A percentile compares a stretch with the other conserved stretches of the same genome.
Conservation (phyloP, 441 rosid genomes). For the Omphalea diandra region DNA sequence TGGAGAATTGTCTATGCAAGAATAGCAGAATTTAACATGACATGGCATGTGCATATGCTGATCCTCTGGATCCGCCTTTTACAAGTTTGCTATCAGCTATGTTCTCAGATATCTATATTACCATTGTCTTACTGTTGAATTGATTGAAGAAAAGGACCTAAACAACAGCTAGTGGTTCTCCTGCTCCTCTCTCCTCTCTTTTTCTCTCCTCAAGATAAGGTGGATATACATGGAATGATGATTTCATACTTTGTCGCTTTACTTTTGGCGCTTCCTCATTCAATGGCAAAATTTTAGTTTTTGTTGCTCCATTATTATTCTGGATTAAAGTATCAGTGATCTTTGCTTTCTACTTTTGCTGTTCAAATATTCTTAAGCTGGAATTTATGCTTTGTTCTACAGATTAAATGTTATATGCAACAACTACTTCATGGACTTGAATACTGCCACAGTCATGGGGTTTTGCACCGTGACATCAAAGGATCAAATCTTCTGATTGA, state of each 20-base stretch:
- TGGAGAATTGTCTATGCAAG: no score
- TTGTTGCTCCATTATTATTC: background rate
- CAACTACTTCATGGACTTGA: constrained; percentile 49
- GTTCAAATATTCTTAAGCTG: constrained; percentile 4
- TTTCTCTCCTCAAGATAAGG: background rate
- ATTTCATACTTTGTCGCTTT: background rate
- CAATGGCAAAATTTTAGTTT: no score
- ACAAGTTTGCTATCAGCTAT: background rate
- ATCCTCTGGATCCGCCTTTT: background rate
- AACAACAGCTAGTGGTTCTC: no score
- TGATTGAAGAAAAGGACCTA: no score
- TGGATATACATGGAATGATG: background rate
- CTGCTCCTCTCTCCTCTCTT: no score
- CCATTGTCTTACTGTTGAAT: no score
- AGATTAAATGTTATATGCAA: constrained; percentile 57
- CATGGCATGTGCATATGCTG: no score
- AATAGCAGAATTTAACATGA: no score
- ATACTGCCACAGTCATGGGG: constrained; percentile 45
- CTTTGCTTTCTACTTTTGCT: background rate
- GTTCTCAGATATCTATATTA: no score
- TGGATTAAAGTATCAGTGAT: background rate
- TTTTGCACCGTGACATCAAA: constrained; percentile 65
- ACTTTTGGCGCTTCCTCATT: no score
- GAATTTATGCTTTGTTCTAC: constrained; percentile 21
- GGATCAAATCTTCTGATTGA: constrained; percentile 83